These are phyloP conservation scores for Colletotrichum sp. DNA, from an alignment of 2,329 filamentous ascomycete genomes.

Conservation along the genomic window DNA sequence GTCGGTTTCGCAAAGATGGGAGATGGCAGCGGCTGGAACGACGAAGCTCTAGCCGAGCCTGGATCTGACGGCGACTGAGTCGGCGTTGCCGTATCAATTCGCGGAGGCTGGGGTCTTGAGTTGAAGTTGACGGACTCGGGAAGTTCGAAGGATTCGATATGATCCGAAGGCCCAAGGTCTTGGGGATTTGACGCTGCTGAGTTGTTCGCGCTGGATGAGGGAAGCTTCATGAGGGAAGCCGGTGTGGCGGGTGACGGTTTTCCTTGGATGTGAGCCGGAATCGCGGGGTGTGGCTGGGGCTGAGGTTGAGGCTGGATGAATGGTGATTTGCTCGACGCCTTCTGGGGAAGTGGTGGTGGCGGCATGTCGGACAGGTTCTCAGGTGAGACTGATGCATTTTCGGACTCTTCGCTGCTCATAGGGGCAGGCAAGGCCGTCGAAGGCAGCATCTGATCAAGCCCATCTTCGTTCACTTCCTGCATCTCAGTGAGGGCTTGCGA, in stretches of 20 bases:
- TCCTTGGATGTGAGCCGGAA: constrained; percentile 34
- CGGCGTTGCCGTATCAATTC: constrained; percentile 57
- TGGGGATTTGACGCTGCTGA: constrained; percentile 39
- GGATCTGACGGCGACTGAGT: constrained; percentile 45
- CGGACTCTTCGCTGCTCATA: constrained; percentile 57
- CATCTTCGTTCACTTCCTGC: constrained; percentile 46
- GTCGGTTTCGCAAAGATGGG: constrained; percentile 48
- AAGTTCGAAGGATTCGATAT: constrained; percentile 66
- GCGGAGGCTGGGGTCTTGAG: constrained; percentile 47
- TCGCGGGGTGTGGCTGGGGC: constrained; percentile 24
- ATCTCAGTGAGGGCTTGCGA: constrained; percentile 62
- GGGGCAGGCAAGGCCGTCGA: constrained; percentile 15
- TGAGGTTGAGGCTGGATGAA: constrained; percentile 63
- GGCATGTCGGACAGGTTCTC: constrained; percentile 71
- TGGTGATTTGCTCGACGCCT: constrained; percentile 70
- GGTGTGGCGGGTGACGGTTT: constrained; percentile 77
- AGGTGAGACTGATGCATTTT: constrained; percentile 71
- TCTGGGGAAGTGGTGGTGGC: constrained; percentile 69
- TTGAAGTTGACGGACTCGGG: constrained; percentile 71
- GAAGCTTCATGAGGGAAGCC: constrained; percentile 84
- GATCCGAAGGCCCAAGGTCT: constrained; percentile 49
- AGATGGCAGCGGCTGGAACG: constrained; percentile 54
- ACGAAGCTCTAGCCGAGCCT: constrained; percentile 54
- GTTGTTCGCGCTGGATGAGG: constrained; percentile 55
- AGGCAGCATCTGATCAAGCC: constrained; percentile 27